Evolutionary conservation across 345 rosid genomes (phyloP), one percentile per base, ranked within the genome.

Genomic region (Citrus reticulata): DNA sequence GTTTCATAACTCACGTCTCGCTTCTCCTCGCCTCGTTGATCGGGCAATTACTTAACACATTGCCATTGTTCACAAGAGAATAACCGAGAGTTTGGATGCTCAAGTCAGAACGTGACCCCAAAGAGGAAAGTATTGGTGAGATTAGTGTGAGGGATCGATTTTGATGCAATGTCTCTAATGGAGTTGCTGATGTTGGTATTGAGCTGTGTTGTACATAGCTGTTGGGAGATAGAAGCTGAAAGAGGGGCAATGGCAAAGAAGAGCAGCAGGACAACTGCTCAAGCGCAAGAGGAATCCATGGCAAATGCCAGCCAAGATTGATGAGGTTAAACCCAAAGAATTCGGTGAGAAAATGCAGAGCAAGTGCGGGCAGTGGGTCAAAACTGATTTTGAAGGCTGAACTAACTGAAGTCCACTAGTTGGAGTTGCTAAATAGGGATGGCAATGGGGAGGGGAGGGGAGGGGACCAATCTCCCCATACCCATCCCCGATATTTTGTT

Each of bases 121-220:
- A 63, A 70, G 93, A 90, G 83, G 89, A 92, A 85, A 83, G 32
- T 88, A 22, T 78, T 92, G 81, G 89, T 83, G 83, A 89, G 96
- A 77, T 64, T 87, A 68, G 93, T 89, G 70, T 89, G 92, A 62
- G 92, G 90, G 85, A 60, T 87, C 30, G 86, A 60, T 87, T 35
- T 74, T 89, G 75, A 86, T 86, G 90, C 87, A 9, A 87, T 90
- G 91, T 3, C 81, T 73, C 61, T 86, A 32, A 72, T 88, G 76
- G 91, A 90, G 76, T 10, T 78, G 77, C 64, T 77, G 73, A 90
- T 84, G 32, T 72, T 92, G 75, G 88, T 68, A 19, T 19, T 88
- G 85, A 85, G 86, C 68, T 89, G 90, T 74, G 77, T 64, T 29
- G 85, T 89, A 40, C 88, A 88, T 17, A 75, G 25, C 9, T 85